Conservation (phyloP, 805 yeast species). For the Wickerhamiella azymoides region DNA sequence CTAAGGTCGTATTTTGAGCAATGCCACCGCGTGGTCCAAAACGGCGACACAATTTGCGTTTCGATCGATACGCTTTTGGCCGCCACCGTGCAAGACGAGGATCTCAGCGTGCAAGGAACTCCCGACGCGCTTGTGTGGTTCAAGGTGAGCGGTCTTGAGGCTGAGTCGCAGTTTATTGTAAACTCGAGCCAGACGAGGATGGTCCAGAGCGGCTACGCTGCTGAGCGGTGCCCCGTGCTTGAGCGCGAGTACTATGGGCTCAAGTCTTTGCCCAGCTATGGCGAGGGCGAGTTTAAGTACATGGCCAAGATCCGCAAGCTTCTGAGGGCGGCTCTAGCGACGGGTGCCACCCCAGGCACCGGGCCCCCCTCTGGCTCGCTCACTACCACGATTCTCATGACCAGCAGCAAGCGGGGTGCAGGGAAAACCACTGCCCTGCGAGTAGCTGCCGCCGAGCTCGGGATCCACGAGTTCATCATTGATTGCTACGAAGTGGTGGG, state of each 20-base stretch:
- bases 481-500: constrained; percentile 57
- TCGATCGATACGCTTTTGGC: constrained; percentile 60
- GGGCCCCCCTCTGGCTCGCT: too few relatives aligned
- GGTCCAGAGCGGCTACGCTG: constrained; percentile 49
- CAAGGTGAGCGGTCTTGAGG: constrained; percentile 39
- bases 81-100: constrained; percentile 30
- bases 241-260: constrained; percentile 39
- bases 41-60: constrained; percentile 64
- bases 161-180: constrained; percentile 32
- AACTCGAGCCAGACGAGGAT: constrained; percentile 58
- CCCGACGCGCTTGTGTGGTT: constrained; percentile 81
- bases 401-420: constrained; percentile 56
- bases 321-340: constrained; percentile 34
- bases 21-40: constrained; percentile 41
- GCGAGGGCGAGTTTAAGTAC: constrained; percentile 30
- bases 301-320: constrained; percentile 42
- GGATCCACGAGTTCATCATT: constrained; percentile 50
- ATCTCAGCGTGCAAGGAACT: constrained; percentile 38
- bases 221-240: constrained; percentile 22
- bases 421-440: constrained; percentile 62
- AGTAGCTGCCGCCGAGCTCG: constrained; percentile 42
- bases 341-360: constrained; percentile 14
- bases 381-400: constrained; percentile 49
- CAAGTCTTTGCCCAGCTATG: constrained; percentile 28
- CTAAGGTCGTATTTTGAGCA: constrained; percentile 49